Conservation (phyloP, 805 yeast genomes). For the Candida quercuum region DNA sequence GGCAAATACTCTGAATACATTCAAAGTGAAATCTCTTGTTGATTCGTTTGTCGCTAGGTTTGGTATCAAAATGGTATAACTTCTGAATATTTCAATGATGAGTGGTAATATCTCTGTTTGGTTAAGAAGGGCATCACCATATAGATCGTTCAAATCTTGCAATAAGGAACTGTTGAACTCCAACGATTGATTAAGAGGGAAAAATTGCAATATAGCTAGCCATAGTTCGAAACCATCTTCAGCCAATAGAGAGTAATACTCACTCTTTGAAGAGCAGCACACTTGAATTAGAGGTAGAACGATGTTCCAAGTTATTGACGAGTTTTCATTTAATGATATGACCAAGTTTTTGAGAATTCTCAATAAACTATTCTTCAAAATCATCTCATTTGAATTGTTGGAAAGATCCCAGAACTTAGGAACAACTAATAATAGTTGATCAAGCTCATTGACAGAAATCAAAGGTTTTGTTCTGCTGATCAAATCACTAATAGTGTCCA, state of each 20-base stretch:
- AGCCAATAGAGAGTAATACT: conserved; percentile 49
- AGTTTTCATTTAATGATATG: conserved; percentile 49
- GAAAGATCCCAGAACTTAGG: conserved; percentile 75
- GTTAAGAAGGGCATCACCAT: conserved; percentile 54
- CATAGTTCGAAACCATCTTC: conserved; percentile 89
- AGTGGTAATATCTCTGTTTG: conserved; percentile 73
- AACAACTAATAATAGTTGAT: conserved; percentile 48
- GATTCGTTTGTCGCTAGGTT: conserved; percentile 31
- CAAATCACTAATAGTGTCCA: conserved; percentile 62
- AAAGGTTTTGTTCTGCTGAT: conserved; percentile 63
- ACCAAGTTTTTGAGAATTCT: conserved; percentile 55
- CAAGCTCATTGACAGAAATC: conserved; percentile 44
- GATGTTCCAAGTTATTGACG: conserved; percentile 43
- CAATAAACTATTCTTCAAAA: conserved; percentile 44
- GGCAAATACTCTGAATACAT: conserved; percentile 44
- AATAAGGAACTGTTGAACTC: conserved; percentile 14
- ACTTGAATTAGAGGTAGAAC: conserved; percentile 58
- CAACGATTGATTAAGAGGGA: conserved; percentile 32
- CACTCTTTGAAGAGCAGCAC: conserved; percentile 59
- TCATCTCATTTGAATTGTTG: conserved; percentile 35
- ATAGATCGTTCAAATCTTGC: conserved; percentile 23
- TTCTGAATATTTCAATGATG: conserved; percentile 54
- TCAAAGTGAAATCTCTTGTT: conserved; percentile 27
- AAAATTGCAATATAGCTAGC: conserved; percentile 62
- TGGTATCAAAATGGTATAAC: conserved; percentile 51